Conservation (phyloP, 2,329 filamentous ascomycete species). For the Alternaria dauci region DNA sequence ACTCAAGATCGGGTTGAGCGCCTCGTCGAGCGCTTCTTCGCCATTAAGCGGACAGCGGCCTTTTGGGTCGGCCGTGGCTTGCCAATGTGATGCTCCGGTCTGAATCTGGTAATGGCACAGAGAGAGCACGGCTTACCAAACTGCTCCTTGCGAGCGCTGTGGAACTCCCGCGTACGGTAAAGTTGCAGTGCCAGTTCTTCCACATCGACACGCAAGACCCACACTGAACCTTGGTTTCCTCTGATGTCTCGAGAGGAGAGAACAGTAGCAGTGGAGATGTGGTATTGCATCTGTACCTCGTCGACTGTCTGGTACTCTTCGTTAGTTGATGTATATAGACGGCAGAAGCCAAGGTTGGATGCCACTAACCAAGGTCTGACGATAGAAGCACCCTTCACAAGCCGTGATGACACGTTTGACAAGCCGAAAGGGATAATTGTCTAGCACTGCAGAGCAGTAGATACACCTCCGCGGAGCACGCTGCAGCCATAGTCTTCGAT, state of each 20-base stretch:
- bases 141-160: conserved; percentile 33
- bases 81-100: background rate
- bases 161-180: conserved; percentile 42
- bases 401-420: conserved; percentile 29
- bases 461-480: conserved; percentile 39
- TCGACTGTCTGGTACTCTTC: conserved; percentile 27
- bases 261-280: conserved; percentile 31
- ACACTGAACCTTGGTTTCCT: conserved; percentile 23
- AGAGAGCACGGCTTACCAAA: conserved; percentile 35
- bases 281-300: conserved; percentile 41
- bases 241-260: conserved; percentile 27
- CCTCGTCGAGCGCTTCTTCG: background rate
- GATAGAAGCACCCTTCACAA: conserved; percentile 43
- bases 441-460: conserved; percentile 35
- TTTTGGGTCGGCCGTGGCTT: background rate
- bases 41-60: conserved; percentile 1
- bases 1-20: background rate
- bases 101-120: conserved; percentile 31
- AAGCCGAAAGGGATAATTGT: conserved; percentile 35
- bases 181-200: conserved; percentile 40
- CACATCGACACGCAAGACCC: conserved; percentile 42
- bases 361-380: conserved; percentile 35
- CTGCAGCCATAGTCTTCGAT: conserved; percentile 44
- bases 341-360: too few species aligned
- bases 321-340: conserved; percentile 5